Evolutionary conservation across 345 rosid genomes (phyloP).

Genomic region (Citrus inodora): DNA sequence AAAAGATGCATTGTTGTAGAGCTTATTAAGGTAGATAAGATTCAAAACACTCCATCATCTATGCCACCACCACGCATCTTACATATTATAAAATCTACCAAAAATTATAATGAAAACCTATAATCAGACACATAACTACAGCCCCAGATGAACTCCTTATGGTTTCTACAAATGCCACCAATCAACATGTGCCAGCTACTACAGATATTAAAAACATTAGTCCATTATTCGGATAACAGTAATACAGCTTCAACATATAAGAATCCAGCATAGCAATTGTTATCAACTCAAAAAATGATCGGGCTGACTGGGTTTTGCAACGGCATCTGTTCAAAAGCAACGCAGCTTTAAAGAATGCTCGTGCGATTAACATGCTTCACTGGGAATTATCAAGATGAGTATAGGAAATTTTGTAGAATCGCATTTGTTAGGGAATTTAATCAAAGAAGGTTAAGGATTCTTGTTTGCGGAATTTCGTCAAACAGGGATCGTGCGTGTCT

Average conservation of each 20-base stretch:
- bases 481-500: neutral
- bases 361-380: neutral
- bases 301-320: neutral
- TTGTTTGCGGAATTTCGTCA: neutral
- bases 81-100: neutral
- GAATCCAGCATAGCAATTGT: neutral
- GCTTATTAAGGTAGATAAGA: neutral
- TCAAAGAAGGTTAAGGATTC: neutral
- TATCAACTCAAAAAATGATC: neutral
- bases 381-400: neutral
- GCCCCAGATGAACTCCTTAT: neutral
- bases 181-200: neutral
- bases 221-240: neutral
- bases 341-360: neutral
- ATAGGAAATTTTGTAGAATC: neutral
- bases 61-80: neutral
- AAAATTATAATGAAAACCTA: neutral
- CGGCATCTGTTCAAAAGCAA: neutral
- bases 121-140: neutral
- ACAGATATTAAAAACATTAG: neutral
- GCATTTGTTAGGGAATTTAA: neutral
- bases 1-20: neutral
- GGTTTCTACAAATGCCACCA: neutral
- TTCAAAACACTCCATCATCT: neutral
- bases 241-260: neutral